These are phyloP conservation scores for Neoboletus subvelutipes DNA, from an alignment of 768 basidiomycete species.

Conservation along the genomic window DNA sequence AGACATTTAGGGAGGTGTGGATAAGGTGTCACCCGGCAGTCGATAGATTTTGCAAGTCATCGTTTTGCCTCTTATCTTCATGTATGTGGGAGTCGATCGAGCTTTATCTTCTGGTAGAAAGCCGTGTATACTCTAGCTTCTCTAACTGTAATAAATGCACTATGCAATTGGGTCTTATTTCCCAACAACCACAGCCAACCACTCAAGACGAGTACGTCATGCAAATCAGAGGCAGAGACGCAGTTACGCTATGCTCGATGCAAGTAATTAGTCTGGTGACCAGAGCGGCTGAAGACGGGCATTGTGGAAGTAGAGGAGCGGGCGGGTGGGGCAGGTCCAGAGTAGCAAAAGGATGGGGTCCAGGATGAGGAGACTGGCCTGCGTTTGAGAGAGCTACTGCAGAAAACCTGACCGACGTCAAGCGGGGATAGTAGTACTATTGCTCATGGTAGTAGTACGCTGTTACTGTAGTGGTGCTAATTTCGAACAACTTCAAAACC, in stretches of 20 bases:
- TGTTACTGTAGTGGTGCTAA: too few relatives aligned
- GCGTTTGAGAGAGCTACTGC: too few relatives aligned
- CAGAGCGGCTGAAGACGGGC: too few relatives aligned
- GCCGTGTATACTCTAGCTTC: not conserved
- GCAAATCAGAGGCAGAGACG: not conserved
- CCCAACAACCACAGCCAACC: not conserved
- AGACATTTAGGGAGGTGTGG: not conserved
- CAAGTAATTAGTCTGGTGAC: too few relatives aligned
- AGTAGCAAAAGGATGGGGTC: too few relatives aligned
- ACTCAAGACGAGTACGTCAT: not conserved
- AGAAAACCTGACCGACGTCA: too few relatives aligned
- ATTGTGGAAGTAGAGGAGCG: too few relatives aligned
- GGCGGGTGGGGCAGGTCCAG: too few relatives aligned
- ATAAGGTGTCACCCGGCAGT: not conserved
- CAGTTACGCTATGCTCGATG: not conserved
- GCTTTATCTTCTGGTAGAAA: not conserved
- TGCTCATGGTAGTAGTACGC: too few relatives aligned
- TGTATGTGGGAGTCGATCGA: not conserved
- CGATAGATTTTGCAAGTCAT: conserved; percentile 2
- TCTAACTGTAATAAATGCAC: conserved; percentile 1
- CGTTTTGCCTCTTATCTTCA: not conserved
- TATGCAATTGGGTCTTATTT: not conserved
- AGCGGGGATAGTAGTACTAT: not conserved
- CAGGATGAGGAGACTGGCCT: too few relatives aligned
- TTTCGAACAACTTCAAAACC: too few relatives aligned